Conservation (phyloP, 805 yeast genomes). For the Ogataea sp. region DNA sequence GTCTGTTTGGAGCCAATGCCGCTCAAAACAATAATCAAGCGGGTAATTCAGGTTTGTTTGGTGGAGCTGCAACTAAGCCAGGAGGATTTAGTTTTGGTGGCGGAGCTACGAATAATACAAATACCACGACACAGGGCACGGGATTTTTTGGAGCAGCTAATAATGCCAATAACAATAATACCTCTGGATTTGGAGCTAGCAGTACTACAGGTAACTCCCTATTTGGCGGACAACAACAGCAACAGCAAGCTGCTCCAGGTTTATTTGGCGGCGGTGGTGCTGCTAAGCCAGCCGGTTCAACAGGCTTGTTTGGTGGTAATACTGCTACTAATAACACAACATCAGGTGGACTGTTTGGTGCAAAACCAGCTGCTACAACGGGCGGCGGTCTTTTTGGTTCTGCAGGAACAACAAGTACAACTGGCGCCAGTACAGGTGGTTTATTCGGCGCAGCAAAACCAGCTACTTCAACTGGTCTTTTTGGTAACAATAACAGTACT, state of each 20-base stretch:
- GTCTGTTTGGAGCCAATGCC: conserved; percentile 18
- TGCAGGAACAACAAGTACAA: conserved; percentile 4
- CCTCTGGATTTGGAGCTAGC: conserved; percentile 1
- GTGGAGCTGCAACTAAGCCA: background rate
- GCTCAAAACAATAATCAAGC: no score
- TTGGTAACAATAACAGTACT: conserved; percentile 9
- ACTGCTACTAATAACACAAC: conserved; percentile 13
- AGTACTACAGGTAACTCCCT: background rate
- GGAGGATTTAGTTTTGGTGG: no score
- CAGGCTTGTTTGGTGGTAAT: conserved; percentile 18
- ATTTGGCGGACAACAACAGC: no score
- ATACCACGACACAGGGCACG: no score
- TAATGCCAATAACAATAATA: conserved; percentile 2
- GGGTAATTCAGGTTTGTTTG: no score
- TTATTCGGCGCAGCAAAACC: conserved; percentile 26
- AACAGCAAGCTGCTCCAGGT: background rate
- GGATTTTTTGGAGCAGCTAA: no score
- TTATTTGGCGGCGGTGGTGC: background rate
- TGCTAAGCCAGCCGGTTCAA: conserved; percentile 1
- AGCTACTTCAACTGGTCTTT: conserved; percentile 9
- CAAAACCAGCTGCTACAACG: conserved; percentile 15
- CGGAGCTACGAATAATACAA: no score
- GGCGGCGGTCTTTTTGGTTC: conserved; percentile 7
- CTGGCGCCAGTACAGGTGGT: conserved; percentile 30
- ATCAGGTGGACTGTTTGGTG: conserved; percentile 3